phyloP scores from a whole-genome alignment of 352 stramenopile species.

The Phytophthora megakarya region DNA sequence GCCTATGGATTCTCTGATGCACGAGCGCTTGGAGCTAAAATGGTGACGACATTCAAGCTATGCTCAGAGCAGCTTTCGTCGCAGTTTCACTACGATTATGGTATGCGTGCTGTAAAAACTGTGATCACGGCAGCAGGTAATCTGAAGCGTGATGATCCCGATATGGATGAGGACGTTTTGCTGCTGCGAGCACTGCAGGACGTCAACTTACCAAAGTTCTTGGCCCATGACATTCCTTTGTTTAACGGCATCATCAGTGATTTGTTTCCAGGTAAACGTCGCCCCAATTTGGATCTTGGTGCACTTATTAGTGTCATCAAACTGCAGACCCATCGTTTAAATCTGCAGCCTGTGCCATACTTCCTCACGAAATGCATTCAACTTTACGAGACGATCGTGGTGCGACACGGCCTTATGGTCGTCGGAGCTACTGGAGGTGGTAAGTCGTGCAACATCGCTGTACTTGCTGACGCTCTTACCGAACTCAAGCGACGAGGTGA shows the following conservation, averaged over 20 bases:
- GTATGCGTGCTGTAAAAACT: slow-evolving; percentile 91
- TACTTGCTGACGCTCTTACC: slow-evolving; percentile 90
- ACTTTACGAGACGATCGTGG: slow-evolving; percentile 94
- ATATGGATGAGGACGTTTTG: slow-evolving; percentile 94
- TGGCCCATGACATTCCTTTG: slow-evolving; percentile 94
- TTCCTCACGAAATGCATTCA: slow-evolving; percentile 96
- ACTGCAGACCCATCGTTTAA: slow-evolving; percentile 78
- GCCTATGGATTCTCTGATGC: slow-evolving; percentile 76
- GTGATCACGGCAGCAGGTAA: slow-evolving; percentile 90
- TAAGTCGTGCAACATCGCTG: slow-evolving; percentile 91
- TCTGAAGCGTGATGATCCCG: slow-evolving; percentile 90
- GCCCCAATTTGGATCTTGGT: slow-evolving; percentile 87
- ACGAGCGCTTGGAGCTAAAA: slow-evolving; percentile 66
- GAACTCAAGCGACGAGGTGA: slow-evolving; percentile 82
- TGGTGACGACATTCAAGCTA: slow-evolving; percentile 90
- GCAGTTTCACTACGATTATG: slow-evolving; percentile 92
- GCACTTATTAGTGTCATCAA: slow-evolving; percentile 91
- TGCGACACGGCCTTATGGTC: slow-evolving; percentile 96
- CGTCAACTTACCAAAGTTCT: slow-evolving; percentile 96
- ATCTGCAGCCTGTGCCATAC: slow-evolving; percentile 89
- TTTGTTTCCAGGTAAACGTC: slow-evolving; percentile 92
- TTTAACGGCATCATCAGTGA: slow-evolving; percentile 97
- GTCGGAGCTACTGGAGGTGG: slow-evolving; percentile 91
- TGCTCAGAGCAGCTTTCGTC: slow-evolving; percentile 90
- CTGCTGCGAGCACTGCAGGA: slow-evolving; percentile 94